Conservation (phyloP, 352 stramenopile genomes). For the Pythium vanterpoolii region DNA sequence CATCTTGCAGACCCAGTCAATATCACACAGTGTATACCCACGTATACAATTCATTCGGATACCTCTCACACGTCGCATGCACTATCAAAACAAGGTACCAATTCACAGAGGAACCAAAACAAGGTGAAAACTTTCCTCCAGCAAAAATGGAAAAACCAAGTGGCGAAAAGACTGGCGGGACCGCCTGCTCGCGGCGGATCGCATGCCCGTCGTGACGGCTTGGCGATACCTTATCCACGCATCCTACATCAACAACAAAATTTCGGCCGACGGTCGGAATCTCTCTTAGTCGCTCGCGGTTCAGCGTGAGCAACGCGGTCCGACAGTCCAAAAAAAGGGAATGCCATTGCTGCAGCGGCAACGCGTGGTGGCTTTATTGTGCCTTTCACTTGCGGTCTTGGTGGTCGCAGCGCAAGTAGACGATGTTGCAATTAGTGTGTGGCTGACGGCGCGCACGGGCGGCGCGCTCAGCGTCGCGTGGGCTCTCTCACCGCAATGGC, state of each 20-base stretch:
- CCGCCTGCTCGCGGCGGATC: background rate
- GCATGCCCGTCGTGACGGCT: conserved; percentile 14
- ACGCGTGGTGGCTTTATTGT: background rate
- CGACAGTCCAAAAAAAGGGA: too few species aligned
- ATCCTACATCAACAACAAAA: too few species aligned
- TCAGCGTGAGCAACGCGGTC: too few species aligned
- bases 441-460: conserved; percentile 23
- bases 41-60: background rate
- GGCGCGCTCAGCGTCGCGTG: conserved; percentile 37
- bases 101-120: background rate
- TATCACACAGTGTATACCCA: background rate
- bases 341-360: background rate
- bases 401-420: background rate
- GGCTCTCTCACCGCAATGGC: conserved; percentile 24
- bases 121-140: background rate
- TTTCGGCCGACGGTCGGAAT: too few species aligned
- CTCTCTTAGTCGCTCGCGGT: too few species aligned
- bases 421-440: conserved; percentile 10
- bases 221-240: conserved; percentile 1
- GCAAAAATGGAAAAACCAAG: conserved; percentile 8
- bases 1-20: conserved; percentile 2
- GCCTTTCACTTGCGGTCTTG: background rate
- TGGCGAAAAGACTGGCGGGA: background rate
- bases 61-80: conserved; percentile 5
- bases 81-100: conserved; percentile 2